Base-by-base conservation (phyloP, 1,284 basidiomycete genomes). In the Clitocybe nebularis region DNA sequence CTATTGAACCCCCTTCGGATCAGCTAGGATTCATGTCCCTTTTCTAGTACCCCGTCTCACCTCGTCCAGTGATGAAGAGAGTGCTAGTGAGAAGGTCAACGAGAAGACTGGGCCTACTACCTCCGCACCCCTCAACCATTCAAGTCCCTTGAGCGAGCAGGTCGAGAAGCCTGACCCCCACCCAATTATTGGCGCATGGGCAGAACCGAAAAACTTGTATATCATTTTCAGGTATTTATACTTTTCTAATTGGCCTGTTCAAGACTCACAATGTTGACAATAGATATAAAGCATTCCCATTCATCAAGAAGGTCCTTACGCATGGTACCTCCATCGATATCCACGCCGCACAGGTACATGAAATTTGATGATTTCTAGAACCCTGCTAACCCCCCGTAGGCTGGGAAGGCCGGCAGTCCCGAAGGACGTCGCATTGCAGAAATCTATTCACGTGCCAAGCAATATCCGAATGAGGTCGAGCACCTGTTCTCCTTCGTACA, bases 401-500 rank as follows among this genome's bases (percentile, higher is more conserved):
- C 48, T 20, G 35, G 38, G 5, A 44, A 53, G n/a, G 44, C 47
- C 3, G 28, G 47, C 13, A 43, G 39, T 4, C 17, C 32, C 8
- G 45, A 52, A 39, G 51, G 48, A 6, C 44, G 45, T 16, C 48
- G 52, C 14, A 48, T 59, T 16, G 41, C 44, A 9, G 55, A 53
- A 9, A 49, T 58, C 25, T 56, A 57, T 42, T 24, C 41, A 11
- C 48, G 54, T 22, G 56, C 54, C 7, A 46, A 42, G n/a, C 55
- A 58, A 36, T 60, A 59, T 43, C 53, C 56, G 34, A 61, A 61
- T 41, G 54, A 60, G 32, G 59, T 58, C 23, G 59, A 61, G 48
- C 59, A 61, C 36, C 45, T 60, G 10, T 61, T 55, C 48, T 56
- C 54, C 10, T 61, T 61, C 52, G 44, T 61, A 16, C 59, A 61